Evolutionary conservation across 2,329 filamentous ascomycete genomes (phyloP).

Genomic region (Nigrospora sphaerica): DNA sequence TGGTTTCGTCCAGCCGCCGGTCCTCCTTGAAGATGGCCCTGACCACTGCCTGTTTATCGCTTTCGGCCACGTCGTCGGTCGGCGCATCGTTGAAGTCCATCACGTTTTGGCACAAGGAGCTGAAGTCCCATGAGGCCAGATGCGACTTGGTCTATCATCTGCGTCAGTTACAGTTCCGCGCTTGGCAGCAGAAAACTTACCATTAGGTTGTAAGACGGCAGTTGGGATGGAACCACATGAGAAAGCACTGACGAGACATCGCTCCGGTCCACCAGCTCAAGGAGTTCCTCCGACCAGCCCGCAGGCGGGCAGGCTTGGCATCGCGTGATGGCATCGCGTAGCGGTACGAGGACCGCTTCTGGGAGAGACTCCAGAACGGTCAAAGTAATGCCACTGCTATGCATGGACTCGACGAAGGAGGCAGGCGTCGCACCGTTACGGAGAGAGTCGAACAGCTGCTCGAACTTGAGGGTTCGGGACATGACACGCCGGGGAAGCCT

Average conservation of each 20-base stretch:
- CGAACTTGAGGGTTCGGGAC: constrained; percentile 64
- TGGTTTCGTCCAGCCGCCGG: constrained; percentile 79
- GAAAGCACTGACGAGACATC: constrained; percentile 67
- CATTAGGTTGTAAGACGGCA: constrained; percentile 29
- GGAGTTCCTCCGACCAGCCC: constrained; percentile 63
- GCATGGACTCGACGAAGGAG: constrained; percentile 68
- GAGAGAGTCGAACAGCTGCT: constrained; percentile 57
- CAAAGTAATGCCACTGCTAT: constrained; percentile 58
- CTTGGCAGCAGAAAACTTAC: constrained; percentile 24
- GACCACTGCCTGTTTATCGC: constrained; percentile 76
- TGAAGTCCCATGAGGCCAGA: constrained; percentile 65
- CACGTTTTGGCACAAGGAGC: constrained; percentile 63
- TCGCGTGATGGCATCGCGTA: constrained; percentile 77
- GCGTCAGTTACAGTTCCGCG: neutral
- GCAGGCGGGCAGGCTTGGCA: constrained; percentile 79
- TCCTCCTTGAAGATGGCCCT: constrained; percentile 87
- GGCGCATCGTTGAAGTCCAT: constrained; percentile 53
- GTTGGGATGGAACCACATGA: constrained; percentile 30
- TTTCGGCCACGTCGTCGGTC: constrained; percentile 74
- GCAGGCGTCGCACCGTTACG: constrained; percentile 40
- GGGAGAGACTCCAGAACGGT: constrained; percentile 75
- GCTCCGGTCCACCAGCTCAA: constrained; percentile 71
- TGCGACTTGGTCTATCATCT: constrained; percentile 45
- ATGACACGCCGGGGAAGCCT: constrained; percentile 32
- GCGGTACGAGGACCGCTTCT: constrained; percentile 70